Evolutionary conservation across 2,329 filamentous ascomycete species (phyloP).

Genomic region (Fusarium penzigii): DNA sequence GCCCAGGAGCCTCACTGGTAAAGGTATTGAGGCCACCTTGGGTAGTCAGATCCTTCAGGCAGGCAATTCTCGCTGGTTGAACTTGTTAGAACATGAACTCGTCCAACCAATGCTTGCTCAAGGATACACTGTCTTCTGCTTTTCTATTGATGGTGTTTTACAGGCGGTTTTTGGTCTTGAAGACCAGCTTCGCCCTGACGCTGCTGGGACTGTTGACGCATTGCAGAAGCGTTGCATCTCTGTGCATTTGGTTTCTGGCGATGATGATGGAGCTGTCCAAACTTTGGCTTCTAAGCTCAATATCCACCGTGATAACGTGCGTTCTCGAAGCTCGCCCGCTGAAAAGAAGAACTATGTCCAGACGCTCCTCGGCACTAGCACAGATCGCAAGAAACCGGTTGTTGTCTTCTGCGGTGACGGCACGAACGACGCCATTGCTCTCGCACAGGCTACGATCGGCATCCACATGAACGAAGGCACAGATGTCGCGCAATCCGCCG

Average conservation of each 20-base stretch:
- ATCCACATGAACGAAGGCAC: constrained; percentile 64
- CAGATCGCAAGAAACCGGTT: constrained; percentile 30
- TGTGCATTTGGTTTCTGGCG: constrained; percentile 54
- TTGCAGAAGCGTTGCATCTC: constrained; percentile 42
- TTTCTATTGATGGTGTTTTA: constrained; percentile 40
- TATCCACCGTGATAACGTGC: constrained; percentile 40
- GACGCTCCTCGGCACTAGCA: constrained; percentile 30
- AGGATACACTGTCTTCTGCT: constrained; percentile 50
- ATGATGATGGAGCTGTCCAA: constrained; percentile 51
- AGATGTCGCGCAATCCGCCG: constrained; percentile 66
- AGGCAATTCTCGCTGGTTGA: constrained; percentile 54
- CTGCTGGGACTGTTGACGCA: constrained; percentile 33
- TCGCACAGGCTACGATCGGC: constrained; percentile 71
- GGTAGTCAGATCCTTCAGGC: constrained; percentile 39
- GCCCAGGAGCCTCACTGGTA: constrained; percentile 43
- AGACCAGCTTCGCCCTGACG: constrained; percentile 48
- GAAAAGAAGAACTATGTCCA: constrained; percentile 50
- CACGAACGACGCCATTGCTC: constrained; percentile 74
- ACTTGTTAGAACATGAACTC: constrained; percentile 28
- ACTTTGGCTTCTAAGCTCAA: constrained; percentile 39
- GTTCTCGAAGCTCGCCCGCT: constrained; percentile 44
- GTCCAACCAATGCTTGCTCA: constrained; percentile 39
- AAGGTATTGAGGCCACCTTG: constrained; percentile 44
- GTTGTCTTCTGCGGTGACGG: constrained; percentile 77
- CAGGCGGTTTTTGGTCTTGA: constrained; percentile 47